Percentiles rank a stretch among this genome's conserved stretches.
Conservation (phyloP, 768 basidiomycete genomes). For the Suillus occidentalis region DNA sequence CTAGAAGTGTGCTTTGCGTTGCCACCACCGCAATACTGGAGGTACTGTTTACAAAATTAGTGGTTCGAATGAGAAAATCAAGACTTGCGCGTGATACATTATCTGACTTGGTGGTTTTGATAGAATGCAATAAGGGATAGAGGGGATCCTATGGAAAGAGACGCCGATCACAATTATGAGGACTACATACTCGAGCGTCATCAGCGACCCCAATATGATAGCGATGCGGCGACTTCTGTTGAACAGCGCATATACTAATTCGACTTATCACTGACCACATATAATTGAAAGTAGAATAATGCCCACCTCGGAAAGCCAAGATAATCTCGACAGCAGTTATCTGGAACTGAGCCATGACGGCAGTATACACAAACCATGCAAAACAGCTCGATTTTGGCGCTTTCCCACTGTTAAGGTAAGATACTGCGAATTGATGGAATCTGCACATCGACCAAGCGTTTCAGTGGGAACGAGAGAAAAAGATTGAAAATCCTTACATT, state of each 20-base stretch:
- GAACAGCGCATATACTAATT: conserved; percentile 29
- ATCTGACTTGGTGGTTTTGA: background rate
- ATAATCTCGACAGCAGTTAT: conserved; percentile 21
- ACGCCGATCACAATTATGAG: conserved; percentile 30
- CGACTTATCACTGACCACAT: background rate
- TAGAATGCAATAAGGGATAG: conserved; percentile 6
- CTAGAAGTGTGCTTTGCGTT: conserved; percentile 42
- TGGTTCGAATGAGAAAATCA: background rate
- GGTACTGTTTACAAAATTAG: background rate
- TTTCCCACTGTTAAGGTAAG: conserved; percentile 13
- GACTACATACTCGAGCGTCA: conserved; percentile 1
- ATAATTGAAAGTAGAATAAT: background rate
- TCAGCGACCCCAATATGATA: conserved; percentile 1
- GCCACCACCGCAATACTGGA: conserved; percentile 30
- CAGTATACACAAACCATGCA: conserved; percentile 21
- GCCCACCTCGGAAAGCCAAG: conserved; percentile 27
- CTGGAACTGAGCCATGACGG: conserved; percentile 15
- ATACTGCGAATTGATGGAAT: conserved; percentile 8
- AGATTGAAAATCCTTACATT: background rate
- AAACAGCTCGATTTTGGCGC: conserved; percentile 15
- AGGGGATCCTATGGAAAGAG: conserved; percentile 23
- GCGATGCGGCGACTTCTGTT: conserved; percentile 34
- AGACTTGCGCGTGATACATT: background rate
- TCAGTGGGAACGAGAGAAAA: background rate
- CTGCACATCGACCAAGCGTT: background rate